A percentile compares a stretch with the other conserved stretches of the same genome.
phyloP scores from a whole-genome alignment of 2,329 filamentous ascomycete species.

The Emydomyces testavorans region DNA sequence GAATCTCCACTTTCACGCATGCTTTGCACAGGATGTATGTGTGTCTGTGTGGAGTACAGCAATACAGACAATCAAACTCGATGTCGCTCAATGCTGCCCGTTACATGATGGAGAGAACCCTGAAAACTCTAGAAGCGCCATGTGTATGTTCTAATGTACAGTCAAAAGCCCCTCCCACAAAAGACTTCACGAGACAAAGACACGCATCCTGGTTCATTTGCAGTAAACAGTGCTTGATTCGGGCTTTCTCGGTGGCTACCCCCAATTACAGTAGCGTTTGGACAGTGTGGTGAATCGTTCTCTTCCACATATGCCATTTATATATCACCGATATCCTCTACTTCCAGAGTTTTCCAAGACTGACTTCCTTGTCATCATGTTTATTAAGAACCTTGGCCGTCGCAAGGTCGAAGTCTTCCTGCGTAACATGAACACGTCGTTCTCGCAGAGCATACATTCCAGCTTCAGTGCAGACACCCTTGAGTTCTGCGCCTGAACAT shows the following conservation, averaged over 20 bases:
- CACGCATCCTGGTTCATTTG: conserved; percentile 6
- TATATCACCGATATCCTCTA: conserved; percentile 24
- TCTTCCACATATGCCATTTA: background rate
- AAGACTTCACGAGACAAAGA: background rate
- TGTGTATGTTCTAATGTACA: conserved; percentile 9
- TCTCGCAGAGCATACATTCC: conserved; percentile 97
- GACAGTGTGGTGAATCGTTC: background rate
- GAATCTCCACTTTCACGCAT: background rate
- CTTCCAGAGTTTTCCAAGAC: conserved; percentile 78
- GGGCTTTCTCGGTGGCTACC: background rate
- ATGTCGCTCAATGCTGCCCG: conserved; percentile 1
- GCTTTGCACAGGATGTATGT: background rate
- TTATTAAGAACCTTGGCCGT: conserved; percentile 99
- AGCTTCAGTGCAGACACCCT: conserved; percentile 96
- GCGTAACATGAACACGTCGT: conserved; percentile 91
- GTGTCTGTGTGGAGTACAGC: background rate
- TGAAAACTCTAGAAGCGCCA: conserved; percentile 6
- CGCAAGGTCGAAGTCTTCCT: conserved; percentile 96
- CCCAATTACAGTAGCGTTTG: background rate
- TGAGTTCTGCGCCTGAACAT: conserved; percentile 91
- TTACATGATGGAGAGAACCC: background rate
- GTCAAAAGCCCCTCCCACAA: background rate
- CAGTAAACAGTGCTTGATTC: background rate
- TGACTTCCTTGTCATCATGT: conserved; percentile 96
- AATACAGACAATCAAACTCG: background rate